phyloP scores from a whole-genome alignment of 2,329 filamentous ascomycete genomes.

The Alternaria gansuensis region DNA sequence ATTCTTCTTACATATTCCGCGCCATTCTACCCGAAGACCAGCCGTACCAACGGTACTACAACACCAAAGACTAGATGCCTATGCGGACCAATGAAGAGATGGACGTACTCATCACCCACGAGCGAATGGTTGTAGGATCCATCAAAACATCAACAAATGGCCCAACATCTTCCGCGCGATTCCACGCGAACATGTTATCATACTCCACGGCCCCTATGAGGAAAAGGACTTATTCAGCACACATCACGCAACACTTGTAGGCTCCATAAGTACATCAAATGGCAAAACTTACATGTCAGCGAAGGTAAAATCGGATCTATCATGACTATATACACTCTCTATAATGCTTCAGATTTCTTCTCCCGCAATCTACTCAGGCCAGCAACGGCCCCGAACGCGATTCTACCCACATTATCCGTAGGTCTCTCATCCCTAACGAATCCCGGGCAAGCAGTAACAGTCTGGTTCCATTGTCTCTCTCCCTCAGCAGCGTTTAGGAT shows the following conservation, averaged over 20 bases:
- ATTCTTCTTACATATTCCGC: background rate
- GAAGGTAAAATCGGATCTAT: background rate
- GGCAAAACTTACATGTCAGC: background rate
- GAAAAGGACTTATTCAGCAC: background rate
- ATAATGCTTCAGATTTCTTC: background rate
- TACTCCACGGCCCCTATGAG: background rate
- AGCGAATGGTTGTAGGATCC: background rate
- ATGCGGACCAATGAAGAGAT: background rate
- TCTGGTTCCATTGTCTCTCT: constrained; percentile 2
- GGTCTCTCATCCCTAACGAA: constrained; percentile 4
- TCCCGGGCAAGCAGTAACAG: constrained; percentile 2
- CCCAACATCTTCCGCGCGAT: background rate
- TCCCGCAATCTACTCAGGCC: background rate
- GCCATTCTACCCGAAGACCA: background rate
- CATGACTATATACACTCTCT: background rate
- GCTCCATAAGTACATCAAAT: background rate
- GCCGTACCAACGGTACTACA: background rate
- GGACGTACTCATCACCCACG: background rate
- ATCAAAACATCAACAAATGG: background rate
- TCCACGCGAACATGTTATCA: background rate
- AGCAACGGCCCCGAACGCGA: constrained; percentile 4
- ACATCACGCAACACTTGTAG: background rate
- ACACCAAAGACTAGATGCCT: background rate
- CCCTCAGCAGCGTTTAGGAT: constrained; percentile 5
- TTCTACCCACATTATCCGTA: background rate